phyloP scores from a whole-genome alignment of 495 filamentous ascomycete species.

The Peziza echinospora region DNA sequence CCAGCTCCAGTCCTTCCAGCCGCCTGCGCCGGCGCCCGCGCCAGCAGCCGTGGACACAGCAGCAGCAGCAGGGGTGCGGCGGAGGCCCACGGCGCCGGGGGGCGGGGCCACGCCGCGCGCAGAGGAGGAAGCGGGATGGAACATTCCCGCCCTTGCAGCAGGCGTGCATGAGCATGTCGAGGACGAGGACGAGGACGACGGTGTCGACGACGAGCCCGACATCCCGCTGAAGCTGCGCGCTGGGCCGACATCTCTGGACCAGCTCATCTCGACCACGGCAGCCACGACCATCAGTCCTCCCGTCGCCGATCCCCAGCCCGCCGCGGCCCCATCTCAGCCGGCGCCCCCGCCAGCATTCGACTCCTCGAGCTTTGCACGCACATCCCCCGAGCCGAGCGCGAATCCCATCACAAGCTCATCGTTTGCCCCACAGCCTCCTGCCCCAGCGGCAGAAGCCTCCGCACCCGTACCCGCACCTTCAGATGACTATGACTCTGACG shows the following conservation, averaged over 20 bases:
- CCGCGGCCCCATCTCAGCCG: neutral
- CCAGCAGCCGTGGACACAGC: neutral
- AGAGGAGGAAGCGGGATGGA: neutral
- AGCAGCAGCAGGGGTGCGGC: neutral
- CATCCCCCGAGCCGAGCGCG: neutral
- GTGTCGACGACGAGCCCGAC: neutral
- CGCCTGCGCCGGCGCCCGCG: neutral
- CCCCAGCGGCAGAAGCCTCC: no score
- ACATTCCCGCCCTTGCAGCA: neutral
- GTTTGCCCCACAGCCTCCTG: no score
- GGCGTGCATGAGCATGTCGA: neutral
- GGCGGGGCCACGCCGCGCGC: neutral
- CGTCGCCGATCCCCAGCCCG: neutral
- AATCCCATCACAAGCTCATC: neutral
- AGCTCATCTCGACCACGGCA: no score
- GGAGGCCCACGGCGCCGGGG: neutral
- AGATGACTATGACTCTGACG: neutral
- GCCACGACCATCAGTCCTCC: neutral
- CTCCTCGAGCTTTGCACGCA: neutral
- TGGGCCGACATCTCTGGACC: no score
- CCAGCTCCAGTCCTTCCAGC: no score
- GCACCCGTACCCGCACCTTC: no score
- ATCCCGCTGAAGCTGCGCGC: neutral
- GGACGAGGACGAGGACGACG: neutral
- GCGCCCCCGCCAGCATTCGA: neutral